A percentile compares a stretch with the other conserved stretches of the same genome.
Evolutionary conservation across 1,284 basidiomycete genomes (phyloP).

Genomic region (Earliella scabrosa): DNA sequence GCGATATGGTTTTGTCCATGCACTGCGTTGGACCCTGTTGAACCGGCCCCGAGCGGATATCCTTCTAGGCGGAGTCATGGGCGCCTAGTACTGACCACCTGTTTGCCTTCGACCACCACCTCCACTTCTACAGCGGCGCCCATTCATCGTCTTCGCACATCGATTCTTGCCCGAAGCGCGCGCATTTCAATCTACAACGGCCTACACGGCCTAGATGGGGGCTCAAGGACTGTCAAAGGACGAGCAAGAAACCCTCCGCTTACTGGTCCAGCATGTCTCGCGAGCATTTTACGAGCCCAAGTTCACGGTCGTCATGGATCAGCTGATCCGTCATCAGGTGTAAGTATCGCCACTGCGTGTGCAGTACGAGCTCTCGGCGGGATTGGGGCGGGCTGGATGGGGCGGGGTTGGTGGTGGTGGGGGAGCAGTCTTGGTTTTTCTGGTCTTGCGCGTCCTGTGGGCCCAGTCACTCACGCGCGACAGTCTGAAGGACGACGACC

Average conservation of each 20-base stretch:
- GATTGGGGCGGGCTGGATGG: not conserved
- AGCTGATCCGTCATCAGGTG: constrained; percentile 90
- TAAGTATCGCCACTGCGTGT: constrained; percentile 53
- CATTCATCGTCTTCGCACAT: no score
- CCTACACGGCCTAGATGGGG: constrained; percentile 32
- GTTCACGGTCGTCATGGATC: constrained; percentile 91
- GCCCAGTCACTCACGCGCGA: constrained; percentile 19
- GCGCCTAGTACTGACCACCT: not conserved
- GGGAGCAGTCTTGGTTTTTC: not conserved
- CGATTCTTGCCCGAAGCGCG: no score
- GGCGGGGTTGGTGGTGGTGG: constrained; percentile 4
- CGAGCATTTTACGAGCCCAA: constrained; percentile 95
- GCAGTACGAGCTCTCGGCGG: not conserved
- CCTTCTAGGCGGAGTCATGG: not conserved
- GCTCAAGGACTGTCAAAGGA: constrained; percentile 55
- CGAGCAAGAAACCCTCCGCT: constrained; percentile 73
- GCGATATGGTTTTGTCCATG: no score
- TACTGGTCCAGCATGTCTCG: constrained; percentile 91
- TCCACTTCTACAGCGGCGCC: no score
- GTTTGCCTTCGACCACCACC: not conserved
- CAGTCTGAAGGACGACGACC: constrained; percentile 90
- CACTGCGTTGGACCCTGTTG: no score
- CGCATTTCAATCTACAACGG: no score
- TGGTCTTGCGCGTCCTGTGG: not conserved
- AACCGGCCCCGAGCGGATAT: no score